Percentiles rank a stretch among this genome's conserved stretches.
These are phyloP conservation scores for Macroventuria anomochaeta DNA, from an alignment of 2,329 filamentous ascomycete species.

Conservation along the genomic window DNA sequence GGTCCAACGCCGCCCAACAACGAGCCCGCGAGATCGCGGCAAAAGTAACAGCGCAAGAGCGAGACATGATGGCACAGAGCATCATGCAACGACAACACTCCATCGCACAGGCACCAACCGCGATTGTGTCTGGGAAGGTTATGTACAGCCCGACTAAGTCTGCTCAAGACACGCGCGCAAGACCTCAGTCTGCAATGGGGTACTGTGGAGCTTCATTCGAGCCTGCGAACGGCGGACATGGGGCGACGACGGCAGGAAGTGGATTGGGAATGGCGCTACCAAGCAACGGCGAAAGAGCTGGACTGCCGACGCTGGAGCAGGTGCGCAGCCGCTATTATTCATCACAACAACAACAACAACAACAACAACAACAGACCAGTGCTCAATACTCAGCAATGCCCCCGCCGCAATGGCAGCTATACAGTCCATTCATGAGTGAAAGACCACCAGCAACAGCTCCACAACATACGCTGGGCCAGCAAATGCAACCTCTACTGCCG, in stretches of 20 bases:
- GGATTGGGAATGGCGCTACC: not conserved
- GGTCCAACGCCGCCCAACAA: not conserved
- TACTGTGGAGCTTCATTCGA: not conserved
- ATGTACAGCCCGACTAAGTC: not conserved
- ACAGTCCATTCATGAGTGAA: too few relatives aligned
- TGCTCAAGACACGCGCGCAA: not conserved
- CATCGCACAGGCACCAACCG: not conserved
- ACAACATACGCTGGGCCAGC: too few relatives aligned
- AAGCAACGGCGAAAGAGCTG: not conserved
- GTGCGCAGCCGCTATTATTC: not conserved
- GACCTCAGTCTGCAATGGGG: not conserved
- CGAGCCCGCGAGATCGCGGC: conserved; percentile 2
- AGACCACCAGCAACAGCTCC: too few relatives aligned
- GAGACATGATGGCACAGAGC: not conserved
- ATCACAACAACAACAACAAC: not conserved
- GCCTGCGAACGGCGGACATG: too few relatives aligned
- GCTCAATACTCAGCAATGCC: too few relatives aligned
- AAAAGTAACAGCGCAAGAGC: not conserved
- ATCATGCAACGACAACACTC: not conserved
- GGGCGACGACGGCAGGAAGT: not conserved
- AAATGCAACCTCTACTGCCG: too few relatives aligned
- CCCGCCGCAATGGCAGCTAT: too few relatives aligned
- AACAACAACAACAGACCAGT: too few relatives aligned
- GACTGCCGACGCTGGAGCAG: not conserved
- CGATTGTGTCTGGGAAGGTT: not conserved